Conservation (phyloP, 2,329 filamentous ascomycete species). For the Diaporthe ilicicola region DNA sequence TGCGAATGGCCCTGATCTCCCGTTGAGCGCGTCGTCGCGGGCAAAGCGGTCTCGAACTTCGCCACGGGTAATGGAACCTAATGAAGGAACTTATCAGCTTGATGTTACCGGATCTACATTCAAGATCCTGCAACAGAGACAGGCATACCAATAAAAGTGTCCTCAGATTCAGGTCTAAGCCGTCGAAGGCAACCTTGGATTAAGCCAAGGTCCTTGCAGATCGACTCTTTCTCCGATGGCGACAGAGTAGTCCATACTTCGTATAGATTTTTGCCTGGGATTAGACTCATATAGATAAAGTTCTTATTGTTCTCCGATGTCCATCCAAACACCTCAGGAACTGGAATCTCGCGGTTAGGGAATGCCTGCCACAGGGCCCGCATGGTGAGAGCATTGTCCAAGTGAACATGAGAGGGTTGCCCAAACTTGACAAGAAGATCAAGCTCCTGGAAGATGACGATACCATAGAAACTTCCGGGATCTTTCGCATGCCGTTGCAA, state of each 20-base stretch:
- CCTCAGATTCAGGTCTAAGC: background rate
- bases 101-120: too few relatives aligned
- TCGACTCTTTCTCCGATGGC: background rate
- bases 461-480: background rate
- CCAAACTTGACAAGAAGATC: background rate
- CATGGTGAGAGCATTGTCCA: background rate
- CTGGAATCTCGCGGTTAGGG: background rate
- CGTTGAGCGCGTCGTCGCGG: background rate
- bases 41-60: background rate
- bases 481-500: background rate
- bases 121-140: too few relatives aligned
- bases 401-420: background rate
- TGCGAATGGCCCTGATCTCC: background rate
- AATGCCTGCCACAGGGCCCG: background rate
- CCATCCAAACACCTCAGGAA: background rate
- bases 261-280: background rate
- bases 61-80: background rate
- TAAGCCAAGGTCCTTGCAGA: background rate
- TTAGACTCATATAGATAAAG: background rate
- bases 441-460: background rate
- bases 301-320: background rate
- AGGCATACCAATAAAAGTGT: too few relatives aligned
- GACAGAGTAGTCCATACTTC: background rate
- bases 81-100: background rate
- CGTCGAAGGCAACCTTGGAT: background rate